phyloP scores from a whole-genome alignment of 2,329 filamentous ascomycete genomes.

The Botrytis medusae region DNA sequence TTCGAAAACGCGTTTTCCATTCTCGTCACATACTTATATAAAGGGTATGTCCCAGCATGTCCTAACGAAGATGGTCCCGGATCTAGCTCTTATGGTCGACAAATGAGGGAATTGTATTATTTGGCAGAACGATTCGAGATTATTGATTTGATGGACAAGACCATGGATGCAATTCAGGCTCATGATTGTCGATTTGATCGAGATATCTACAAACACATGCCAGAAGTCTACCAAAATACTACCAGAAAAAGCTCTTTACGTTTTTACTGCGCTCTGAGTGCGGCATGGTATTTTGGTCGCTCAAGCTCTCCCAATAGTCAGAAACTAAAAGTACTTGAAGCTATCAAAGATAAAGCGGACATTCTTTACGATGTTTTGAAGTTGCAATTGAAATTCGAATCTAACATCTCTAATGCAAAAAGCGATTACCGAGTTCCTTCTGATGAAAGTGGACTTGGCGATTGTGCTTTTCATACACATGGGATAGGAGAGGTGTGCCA shows the following conservation, averaged over 20 bases:
- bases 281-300: constrained; percentile 14
- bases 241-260: constrained; percentile 1
- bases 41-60: constrained; percentile 17
- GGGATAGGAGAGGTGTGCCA: neutral
- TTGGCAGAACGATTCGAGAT: constrained; percentile 21
- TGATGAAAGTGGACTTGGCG: neutral
- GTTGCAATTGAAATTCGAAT: constrained; percentile 3
- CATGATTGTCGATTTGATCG: constrained; percentile 11
- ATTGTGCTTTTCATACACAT: constrained; percentile 20
- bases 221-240: constrained; percentile 18
- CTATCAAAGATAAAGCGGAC: constrained; percentile 8
- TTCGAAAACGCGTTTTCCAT: constrained; percentile 18
- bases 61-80: constrained; percentile 5
- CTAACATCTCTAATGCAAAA: neutral
- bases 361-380: constrained; percentile 19
- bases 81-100: neutral
- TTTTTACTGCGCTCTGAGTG: constrained; percentile 7
- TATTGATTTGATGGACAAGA: constrained; percentile 21
- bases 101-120: constrained; percentile 19
- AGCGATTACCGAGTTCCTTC: constrained; percentile 14
- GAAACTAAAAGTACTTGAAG: constrained; percentile 3
- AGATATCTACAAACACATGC: constrained; percentile 9
- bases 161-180: constrained; percentile 17
- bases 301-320: neutral
- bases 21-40: constrained; percentile 19